A percentile compares a stretch with the other conserved stretches of the same genome.
Conservation (phyloP, 225 moss, liverwort and hornwort species). For the Sphagnum tenellum region DNA sequence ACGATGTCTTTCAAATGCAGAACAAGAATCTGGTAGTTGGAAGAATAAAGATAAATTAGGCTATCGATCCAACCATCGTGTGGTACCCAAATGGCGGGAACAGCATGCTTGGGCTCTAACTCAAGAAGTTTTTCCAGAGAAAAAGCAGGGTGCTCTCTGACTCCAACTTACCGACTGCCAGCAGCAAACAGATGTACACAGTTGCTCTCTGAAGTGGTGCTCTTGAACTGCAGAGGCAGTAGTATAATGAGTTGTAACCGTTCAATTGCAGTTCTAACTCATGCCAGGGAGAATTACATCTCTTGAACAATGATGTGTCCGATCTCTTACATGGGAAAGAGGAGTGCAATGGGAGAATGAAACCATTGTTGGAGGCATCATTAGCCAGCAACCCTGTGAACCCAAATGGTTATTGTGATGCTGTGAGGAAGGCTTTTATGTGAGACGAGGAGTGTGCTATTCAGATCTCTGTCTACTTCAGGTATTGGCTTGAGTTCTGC, state of each 20-base stretch:
- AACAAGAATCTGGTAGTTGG: constrained; percentile 31
- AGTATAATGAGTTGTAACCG: background rate
- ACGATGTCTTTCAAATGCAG: constrained; percentile 40
- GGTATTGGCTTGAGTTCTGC: background rate
- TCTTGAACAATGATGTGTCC: background rate
- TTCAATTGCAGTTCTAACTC: background rate
- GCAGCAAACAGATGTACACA: constrained; percentile 7
- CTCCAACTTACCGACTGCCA: too few relatives aligned
- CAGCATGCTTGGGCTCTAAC: constrained; percentile 25
- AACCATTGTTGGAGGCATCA: background rate
- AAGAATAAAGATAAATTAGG: constrained; percentile 23
- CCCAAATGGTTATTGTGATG: background rate
- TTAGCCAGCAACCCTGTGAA: background rate
- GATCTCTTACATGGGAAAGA: background rate
- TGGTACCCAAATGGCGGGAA: constrained; percentile 42
- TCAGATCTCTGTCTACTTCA: background rate
- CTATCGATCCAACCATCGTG: constrained; percentile 23
- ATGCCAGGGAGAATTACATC: background rate
- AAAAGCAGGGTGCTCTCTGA: background rate
- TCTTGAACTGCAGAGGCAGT: constrained; percentile 10
- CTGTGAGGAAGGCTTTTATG: background rate
- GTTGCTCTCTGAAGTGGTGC: constrained; percentile 15
- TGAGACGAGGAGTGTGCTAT: background rate
- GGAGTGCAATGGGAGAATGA: background rate
- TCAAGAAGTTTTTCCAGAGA: constrained; percentile 15